phyloP scores from a whole-genome alignment of 140 eudicot species.

The Ambrosia hybrid region DNA sequence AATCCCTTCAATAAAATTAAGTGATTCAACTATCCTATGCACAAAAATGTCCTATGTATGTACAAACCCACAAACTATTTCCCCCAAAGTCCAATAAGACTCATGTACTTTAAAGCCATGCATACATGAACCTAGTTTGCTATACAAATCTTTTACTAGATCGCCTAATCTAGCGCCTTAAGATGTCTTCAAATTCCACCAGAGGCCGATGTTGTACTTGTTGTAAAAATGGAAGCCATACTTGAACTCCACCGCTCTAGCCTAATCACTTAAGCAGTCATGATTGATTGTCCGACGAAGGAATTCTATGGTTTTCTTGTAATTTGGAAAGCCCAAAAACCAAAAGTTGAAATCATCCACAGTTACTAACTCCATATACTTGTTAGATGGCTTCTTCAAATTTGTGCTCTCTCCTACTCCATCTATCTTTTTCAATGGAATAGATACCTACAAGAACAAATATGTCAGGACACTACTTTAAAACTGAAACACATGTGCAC shows the following conservation, averaged over 20 bases:
- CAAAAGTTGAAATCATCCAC: slow-evolving; percentile 48
- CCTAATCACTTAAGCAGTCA: slow-evolving; percentile 29
- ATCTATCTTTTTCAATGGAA: slow-evolving; percentile 39
- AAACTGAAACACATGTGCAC: neutral
- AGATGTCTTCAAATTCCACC: neutral
- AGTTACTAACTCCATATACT: slow-evolving; percentile 44
- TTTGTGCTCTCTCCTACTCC: slow-evolving; percentile 38
- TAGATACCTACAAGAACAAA: slow-evolving; percentile 32
- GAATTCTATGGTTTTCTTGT: slow-evolving; percentile 33
- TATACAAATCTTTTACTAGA: neutral
- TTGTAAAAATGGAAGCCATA: neutral
- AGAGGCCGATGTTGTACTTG: neutral
- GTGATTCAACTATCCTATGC: neutral
- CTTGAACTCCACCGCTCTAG: neutral
- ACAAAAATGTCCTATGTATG: neutral
- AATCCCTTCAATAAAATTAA: no score
- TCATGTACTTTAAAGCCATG: no score
- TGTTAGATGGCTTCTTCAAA: slow-evolving; percentile 37
- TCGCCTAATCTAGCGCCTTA: neutral
- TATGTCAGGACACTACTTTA: slow-evolving; percentile 4
- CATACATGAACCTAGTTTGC: neutral
- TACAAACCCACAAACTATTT: neutral
- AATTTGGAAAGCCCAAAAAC: slow-evolving; percentile 45
- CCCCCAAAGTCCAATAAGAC: neutral
- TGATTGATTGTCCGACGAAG: slow-evolving; percentile 28